Conservation (phyloP, 257 asterid genomes). For the Cruciata laevipes region DNA sequence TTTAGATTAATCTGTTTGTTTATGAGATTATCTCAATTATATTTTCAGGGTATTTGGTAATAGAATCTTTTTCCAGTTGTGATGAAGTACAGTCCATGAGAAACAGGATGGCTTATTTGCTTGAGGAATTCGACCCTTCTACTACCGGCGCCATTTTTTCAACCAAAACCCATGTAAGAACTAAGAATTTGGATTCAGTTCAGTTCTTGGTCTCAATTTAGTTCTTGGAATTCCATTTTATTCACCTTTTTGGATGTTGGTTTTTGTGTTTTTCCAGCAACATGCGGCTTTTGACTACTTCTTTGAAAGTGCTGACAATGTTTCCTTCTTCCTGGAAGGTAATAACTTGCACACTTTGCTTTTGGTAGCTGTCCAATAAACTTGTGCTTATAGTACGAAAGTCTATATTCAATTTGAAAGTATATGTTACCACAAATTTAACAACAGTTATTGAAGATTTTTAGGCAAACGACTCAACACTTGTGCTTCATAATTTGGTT, state of each 20-base stretch:
- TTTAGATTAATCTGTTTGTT: neutral
- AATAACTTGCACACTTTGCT: neutral
- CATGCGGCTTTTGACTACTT: constrained; percentile 65
- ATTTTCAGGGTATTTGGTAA: constrained; percentile 56
- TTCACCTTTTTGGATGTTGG: neutral
- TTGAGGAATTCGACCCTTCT: constrained; percentile 63
- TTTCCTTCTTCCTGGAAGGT: constrained; percentile 97
- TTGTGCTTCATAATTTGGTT: neutral
- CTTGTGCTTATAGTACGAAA: too few relatives aligned
- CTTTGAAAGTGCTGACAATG: constrained; percentile 85
- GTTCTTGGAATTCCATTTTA: neutral
- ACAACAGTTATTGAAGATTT: too few relatives aligned
- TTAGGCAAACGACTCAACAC: too few relatives aligned
- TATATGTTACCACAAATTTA: too few relatives aligned
- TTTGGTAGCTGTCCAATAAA: neutral
- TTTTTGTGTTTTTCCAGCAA: constrained; percentile 38
- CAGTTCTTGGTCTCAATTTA: neutral
- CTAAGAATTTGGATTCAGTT: too few relatives aligned
- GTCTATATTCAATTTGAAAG: too few relatives aligned
- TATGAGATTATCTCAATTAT: neutral
- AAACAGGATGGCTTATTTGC: constrained; percentile 58
- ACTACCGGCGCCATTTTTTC: constrained; percentile 66
- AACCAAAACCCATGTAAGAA: constrained; percentile 72
- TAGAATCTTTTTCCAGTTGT: constrained; percentile 63
- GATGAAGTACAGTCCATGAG: constrained; percentile 60